Conservation (phyloP, 306 rosid genomes). For the Comarum palustre region DNA sequence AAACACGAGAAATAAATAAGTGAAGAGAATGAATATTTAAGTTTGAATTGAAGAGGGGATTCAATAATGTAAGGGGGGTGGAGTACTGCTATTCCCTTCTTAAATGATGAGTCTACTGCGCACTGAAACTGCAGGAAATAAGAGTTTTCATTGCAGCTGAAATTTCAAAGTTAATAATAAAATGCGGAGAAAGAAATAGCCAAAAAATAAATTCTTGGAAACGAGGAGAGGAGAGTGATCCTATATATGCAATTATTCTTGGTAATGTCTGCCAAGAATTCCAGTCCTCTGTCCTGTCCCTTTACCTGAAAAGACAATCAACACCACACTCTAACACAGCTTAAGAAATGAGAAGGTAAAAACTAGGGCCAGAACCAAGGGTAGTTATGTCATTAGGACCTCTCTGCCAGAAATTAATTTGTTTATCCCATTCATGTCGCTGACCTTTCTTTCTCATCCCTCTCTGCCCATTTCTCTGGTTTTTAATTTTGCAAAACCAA, state of each 20-base stretch:
- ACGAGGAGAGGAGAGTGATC: constrained; percentile 10
- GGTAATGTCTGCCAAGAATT: constrained; percentile 15
- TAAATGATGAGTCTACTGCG: constrained; percentile 6
- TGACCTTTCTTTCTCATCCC: constrained; percentile 52
- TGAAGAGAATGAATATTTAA: constrained; percentile 2
- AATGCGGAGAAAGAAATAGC: neutral
- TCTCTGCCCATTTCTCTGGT: constrained; percentile 53
- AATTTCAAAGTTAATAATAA: neutral
- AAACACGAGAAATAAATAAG: neutral
- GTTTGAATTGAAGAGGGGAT: neutral
- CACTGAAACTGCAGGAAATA: constrained; percentile 3
- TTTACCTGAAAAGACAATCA: neutral
- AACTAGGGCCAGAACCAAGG: constrained; percentile 28
- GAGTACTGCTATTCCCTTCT: constrained; percentile 1
- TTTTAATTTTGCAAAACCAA: constrained; percentile 26
- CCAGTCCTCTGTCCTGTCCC: neutral
- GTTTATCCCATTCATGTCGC: constrained; percentile 61
- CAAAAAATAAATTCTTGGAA: neutral
- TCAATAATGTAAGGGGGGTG: constrained; percentile 1
- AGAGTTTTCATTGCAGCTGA: neutral
- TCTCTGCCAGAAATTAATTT: constrained; percentile 35
- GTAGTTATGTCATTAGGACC: constrained; percentile 40
- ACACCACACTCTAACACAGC: neutral
- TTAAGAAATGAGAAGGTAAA: neutral
- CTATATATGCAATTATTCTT: constrained; percentile 10